Conservation (phyloP, 495 filamentous ascomycete species). For the Penicillium mononematosum region DNA sequence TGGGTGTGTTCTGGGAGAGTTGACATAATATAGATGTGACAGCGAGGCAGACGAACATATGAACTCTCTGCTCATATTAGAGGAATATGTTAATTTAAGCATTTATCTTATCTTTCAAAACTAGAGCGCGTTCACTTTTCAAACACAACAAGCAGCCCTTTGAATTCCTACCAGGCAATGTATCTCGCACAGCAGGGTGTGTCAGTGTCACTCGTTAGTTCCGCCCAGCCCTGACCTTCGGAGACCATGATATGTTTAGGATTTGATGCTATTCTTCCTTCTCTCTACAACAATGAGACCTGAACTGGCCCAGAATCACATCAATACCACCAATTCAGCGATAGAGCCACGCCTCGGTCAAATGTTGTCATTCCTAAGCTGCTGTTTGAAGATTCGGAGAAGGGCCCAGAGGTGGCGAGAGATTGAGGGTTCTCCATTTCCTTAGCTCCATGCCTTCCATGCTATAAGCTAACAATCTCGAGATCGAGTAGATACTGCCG, state of each 20-base stretch:
- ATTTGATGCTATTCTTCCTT: background rate
- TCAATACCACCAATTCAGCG: background rate
- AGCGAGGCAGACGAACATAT: background rate
- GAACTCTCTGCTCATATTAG: background rate
- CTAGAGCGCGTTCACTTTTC: background rate
- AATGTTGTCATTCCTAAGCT: conserved; percentile 21
- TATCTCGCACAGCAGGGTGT: conserved; percentile 24
- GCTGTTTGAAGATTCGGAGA: conserved; percentile 14
- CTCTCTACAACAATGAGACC: background rate
- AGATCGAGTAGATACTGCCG: conserved; percentile 22
- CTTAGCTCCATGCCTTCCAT: background rate
- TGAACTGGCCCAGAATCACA: background rate
- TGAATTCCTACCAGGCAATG: background rate
- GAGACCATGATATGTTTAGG: conserved; percentile 2
- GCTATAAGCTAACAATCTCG: background rate
- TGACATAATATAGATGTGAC: background rate
- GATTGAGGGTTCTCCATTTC: conserved; percentile 9
- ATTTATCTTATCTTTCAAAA: background rate
- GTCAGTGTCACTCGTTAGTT: conserved; percentile 19
- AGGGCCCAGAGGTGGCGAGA: conserved; percentile 15
- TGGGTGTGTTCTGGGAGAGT: background rate
- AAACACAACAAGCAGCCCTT: background rate
- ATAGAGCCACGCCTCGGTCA: background rate
- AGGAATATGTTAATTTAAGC: background rate
- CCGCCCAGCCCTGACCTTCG: conserved; percentile 7